Evolutionary conservation across 169 alveolate species (phyloP).

Genomic region (Cryptosporidium andersoni): DNA sequence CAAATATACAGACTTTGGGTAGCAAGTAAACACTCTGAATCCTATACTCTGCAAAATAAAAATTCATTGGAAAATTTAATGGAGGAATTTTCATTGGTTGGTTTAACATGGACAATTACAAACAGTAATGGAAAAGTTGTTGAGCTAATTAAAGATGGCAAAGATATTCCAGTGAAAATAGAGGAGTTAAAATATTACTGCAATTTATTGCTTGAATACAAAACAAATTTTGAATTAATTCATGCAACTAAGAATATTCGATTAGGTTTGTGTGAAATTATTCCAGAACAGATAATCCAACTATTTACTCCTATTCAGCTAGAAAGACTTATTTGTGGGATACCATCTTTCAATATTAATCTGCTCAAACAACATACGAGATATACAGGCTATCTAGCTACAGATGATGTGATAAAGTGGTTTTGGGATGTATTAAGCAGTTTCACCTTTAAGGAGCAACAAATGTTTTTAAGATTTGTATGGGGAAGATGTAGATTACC

Average conservation of each 20-base stretch:
- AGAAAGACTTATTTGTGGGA: conserved; percentile 87
- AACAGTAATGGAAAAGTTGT: conserved; percentile 71
- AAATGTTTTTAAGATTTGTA: conserved; percentile 85
- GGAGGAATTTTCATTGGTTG: conserved; percentile 44
- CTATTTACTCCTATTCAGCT: conserved; percentile 76
- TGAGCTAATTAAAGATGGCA: conserved; percentile 72
- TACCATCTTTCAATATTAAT: conserved; percentile 83
- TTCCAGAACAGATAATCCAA: conserved; percentile 77
- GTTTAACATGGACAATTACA: conserved; percentile 60
- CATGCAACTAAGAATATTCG: conserved; percentile 72
- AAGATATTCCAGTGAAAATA: conserved; percentile 50
- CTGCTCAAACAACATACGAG: conserved; percentile 83
- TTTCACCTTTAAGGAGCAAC: conserved; percentile 82
- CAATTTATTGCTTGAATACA: conserved; percentile 16
- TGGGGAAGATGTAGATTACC: conserved; percentile 93
- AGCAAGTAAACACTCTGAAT: not conserved
- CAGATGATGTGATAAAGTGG: conserved; percentile 76
- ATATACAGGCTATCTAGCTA: conserved; percentile 82
- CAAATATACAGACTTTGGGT: conserved; percentile 40
- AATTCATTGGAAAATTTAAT: conserved; percentile 58
- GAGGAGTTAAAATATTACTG: conserved; percentile 61
- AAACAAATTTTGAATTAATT: conserved; percentile 37
- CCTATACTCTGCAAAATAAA: conserved; percentile 38
- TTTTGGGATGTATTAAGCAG: conserved; percentile 88
- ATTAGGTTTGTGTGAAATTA: conserved; percentile 74